Evolutionary conservation across 2,329 filamentous ascomycete species (phyloP).

Genomic region (Penicillium oxalicum): DNA sequence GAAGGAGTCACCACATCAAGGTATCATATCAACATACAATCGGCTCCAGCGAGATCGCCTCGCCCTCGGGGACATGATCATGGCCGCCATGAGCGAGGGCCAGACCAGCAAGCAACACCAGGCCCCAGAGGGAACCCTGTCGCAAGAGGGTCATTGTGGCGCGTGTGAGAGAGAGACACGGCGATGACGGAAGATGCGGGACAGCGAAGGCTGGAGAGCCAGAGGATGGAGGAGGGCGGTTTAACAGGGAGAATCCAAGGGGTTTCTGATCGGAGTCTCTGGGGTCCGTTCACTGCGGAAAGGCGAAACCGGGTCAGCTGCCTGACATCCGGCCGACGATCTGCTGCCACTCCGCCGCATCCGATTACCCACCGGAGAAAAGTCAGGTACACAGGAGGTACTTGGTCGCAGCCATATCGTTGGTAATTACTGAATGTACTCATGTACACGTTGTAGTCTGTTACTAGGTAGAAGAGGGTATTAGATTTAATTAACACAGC

Average conservation of each 20-base stretch:
- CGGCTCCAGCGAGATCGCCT: slow-evolving; percentile 64
- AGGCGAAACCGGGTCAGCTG: background rate
- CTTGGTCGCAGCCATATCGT: too few relatives aligned
- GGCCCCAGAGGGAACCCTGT: slow-evolving; percentile 19
- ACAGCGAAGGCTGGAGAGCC: background rate
- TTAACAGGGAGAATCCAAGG: slow-evolving; percentile 5
- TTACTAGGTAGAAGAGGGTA: too few relatives aligned
- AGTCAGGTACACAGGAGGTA: too few relatives aligned
- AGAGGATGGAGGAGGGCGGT: slow-evolving; percentile 5
- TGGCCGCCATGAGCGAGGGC: slow-evolving; percentile 49
- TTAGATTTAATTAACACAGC: too few relatives aligned
- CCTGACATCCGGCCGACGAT: background rate
- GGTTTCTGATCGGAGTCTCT: background rate
- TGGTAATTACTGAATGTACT: too few relatives aligned
- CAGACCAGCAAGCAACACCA: slow-evolving; percentile 25
- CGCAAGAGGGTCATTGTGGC: slow-evolving; percentile 15
- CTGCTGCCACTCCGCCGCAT: slow-evolving; percentile 18
- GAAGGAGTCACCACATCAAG: too few relatives aligned
- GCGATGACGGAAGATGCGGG: background rate
- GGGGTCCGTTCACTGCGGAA: background rate
- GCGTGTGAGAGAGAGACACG: slow-evolving; percentile 1
- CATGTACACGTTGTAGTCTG: too few relatives aligned
- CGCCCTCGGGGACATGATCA: slow-evolving; percentile 60
- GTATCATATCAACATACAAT: slow-evolving; percentile 50
- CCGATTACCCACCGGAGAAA: slow-evolving; percentile 8